These are phyloP conservation scores for Ailanthus altissimus DNA, from an alignment of 345 rosid genomes.

Conservation along the genomic window DNA sequence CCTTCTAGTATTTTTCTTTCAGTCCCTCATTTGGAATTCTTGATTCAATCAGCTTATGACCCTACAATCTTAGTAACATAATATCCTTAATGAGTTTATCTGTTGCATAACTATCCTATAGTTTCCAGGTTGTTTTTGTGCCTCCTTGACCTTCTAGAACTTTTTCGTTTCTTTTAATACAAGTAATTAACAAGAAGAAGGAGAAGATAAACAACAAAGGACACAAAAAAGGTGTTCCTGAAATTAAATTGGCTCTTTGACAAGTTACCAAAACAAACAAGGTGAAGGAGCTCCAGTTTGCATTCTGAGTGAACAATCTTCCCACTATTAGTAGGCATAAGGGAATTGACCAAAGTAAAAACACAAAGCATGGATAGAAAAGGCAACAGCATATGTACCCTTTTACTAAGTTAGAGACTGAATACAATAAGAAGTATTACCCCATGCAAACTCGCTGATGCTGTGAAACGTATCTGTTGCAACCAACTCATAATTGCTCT, in stretches of 20 bases:
- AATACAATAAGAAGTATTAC: conserved; percentile 38
- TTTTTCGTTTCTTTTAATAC: neutral
- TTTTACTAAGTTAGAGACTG: conserved; percentile 14
- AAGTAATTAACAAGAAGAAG: neutral
- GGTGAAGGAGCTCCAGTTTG: neutral
- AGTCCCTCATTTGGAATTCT: neutral
- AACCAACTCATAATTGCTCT: conserved; percentile 84
- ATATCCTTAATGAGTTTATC: neutral
- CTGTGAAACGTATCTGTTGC: conserved; percentile 71
- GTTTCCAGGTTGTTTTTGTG: neutral
- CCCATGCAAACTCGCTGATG: conserved; percentile 95
- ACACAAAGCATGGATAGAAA: neutral
- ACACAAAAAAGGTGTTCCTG: neutral
- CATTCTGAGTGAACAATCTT: neutral
- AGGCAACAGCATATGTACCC: neutral
- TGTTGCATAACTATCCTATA: neutral
- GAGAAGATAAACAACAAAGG: neutral
- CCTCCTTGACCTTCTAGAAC: neutral
- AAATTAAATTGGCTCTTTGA: neutral
- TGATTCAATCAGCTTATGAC: too few relatives aligned
- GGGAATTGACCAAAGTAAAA: conserved; percentile 13
- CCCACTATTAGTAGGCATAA: neutral
- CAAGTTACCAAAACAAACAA: neutral
- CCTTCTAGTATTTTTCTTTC: neutral
- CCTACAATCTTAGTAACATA: too few relatives aligned